Conservation (phyloP, 805 yeast genomes). For the Candida hungchunana region DNA sequence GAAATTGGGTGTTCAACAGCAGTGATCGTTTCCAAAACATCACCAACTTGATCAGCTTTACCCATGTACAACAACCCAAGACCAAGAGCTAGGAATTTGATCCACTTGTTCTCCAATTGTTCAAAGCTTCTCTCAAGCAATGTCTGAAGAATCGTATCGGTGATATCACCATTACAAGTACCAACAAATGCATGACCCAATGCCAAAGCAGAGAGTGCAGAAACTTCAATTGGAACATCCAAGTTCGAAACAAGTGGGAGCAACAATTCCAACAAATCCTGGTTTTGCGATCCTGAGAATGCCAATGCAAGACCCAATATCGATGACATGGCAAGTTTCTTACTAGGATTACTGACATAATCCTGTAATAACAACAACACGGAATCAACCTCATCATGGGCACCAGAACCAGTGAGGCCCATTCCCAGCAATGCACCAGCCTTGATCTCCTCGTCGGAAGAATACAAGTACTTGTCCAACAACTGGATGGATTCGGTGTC, state of each 20-base stretch:
- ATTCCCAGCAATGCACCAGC: slow-evolving; percentile 97
- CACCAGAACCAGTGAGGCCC: slow-evolving; percentile 88
- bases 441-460: slow-evolving; percentile 79
- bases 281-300: slow-evolving; percentile 90
- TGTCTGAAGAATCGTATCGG: slow-evolving; percentile 88
- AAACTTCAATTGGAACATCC: slow-evolving; percentile 67
- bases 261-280: slow-evolving; percentile 71
- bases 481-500: slow-evolving; percentile 87
- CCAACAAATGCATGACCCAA: slow-evolving; percentile 95
- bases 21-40: slow-evolving; percentile 86
- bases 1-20: slow-evolving; percentile 96
- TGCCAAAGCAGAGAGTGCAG: slow-evolving; percentile 84
- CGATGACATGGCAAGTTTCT: slow-evolving; percentile 70
- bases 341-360: slow-evolving; percentile 61
- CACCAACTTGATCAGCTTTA: slow-evolving; percentile 89
- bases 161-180: slow-evolving; percentile 89
- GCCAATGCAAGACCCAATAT: slow-evolving; percentile 91
- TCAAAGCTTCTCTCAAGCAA: slow-evolving; percentile 76
- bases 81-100: slow-evolving; percentile 86
- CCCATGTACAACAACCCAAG: slow-evolving; percentile 90
- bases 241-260: slow-evolving; percentile 81
- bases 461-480: slow-evolving; percentile 82
- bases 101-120: slow-evolving; percentile 82
- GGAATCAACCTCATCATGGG: slow-evolving; percentile 94
- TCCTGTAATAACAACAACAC: slow-evolving; percentile 84